Evolutionary conservation across 2,329 filamentous ascomycete species (phyloP).

Genomic region (Arthroderma sp.): DNA sequence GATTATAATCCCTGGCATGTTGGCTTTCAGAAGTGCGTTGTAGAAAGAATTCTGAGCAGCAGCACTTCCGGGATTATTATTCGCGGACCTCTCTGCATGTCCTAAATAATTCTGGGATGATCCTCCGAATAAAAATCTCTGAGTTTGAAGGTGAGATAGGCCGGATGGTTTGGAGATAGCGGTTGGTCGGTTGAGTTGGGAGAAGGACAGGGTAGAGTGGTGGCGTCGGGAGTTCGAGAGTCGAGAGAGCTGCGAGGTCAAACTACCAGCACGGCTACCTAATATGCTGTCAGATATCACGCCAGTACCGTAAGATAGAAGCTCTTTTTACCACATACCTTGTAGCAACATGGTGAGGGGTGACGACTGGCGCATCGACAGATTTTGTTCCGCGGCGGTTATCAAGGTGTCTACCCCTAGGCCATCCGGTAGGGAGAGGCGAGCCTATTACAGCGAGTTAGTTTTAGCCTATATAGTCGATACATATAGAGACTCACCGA

Average conservation of each 20-base stretch:
- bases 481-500: background rate
- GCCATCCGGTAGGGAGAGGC: background rate
- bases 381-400: conserved; percentile 9
- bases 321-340: background rate
- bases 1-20: conserved; percentile 85
- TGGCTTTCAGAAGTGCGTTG: conserved; percentile 74
- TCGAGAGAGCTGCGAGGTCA: conserved; percentile 11
- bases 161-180: conserved; percentile 17
- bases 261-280: conserved; percentile 18
- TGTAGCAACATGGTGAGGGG: background rate
- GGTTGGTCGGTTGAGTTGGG: conserved; percentile 20
- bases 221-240: conserved; percentile 18
- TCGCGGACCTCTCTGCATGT: conserved; percentile 79
- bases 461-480: background rate
- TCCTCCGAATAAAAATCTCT: conserved; percentile 30
- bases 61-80: conserved; percentile 78
- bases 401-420: conserved; percentile 6
- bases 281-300: conserved; percentile 17
- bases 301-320: background rate
- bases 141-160: conserved; percentile 24
- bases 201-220: conserved; percentile 25
- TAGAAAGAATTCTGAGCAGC: conserved; percentile 91
- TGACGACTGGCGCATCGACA: conserved; percentile 3
- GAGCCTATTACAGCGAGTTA: background rate
- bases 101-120: conserved; percentile 53